phyloP scores from a whole-genome alignment of 192 early-diverging fungal species.

The Coemansia sp. region DNA sequence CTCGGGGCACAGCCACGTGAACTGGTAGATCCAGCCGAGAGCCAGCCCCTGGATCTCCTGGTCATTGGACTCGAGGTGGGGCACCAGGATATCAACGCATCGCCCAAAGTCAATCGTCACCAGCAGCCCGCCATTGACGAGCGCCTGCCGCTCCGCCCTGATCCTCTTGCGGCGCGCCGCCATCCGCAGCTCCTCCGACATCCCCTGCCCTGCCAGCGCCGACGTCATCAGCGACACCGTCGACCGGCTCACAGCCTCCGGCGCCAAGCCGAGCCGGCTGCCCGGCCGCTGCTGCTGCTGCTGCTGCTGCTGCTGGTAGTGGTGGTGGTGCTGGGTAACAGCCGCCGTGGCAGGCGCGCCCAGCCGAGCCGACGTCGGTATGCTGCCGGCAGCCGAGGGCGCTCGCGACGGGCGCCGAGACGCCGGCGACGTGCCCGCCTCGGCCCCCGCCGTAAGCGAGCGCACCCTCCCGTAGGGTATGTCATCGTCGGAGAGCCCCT shows the following conservation, averaged over 20 bases:
- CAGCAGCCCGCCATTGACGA: constrained; percentile 1
- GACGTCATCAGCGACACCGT: constrained; percentile 36
- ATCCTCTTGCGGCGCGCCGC: constrained; percentile 42
- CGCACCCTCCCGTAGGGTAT: constrained; percentile 14
- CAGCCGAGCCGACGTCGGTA: background rate
- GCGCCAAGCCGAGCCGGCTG: constrained; percentile 1
- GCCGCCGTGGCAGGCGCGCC: background rate
- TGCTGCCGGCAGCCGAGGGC: constrained; percentile 16
- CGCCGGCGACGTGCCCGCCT: background rate
- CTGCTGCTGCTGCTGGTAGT: no score
- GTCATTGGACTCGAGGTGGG: constrained; percentile 67
- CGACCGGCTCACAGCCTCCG: constrained; percentile 11
- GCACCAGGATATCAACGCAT: constrained; percentile 80
- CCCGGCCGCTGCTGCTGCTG: no score
- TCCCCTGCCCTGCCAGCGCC: constrained; percentile 18
- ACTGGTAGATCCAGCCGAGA: constrained; percentile 88
- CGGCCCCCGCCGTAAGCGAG: constrained; percentile 35
- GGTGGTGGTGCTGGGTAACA: background rate
- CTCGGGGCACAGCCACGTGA: constrained; percentile 77
- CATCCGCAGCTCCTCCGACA: constrained; percentile 40
- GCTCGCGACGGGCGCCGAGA: constrained; percentile 25
- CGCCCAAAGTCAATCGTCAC: constrained; percentile 72
- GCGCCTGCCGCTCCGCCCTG: constrained; percentile 12
- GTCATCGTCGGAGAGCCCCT: background rate
- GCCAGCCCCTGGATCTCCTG: constrained; percentile 93